phyloP scores from a whole-genome alignment of 352 stramenopile species.

The Pythium graminicola region DNA sequence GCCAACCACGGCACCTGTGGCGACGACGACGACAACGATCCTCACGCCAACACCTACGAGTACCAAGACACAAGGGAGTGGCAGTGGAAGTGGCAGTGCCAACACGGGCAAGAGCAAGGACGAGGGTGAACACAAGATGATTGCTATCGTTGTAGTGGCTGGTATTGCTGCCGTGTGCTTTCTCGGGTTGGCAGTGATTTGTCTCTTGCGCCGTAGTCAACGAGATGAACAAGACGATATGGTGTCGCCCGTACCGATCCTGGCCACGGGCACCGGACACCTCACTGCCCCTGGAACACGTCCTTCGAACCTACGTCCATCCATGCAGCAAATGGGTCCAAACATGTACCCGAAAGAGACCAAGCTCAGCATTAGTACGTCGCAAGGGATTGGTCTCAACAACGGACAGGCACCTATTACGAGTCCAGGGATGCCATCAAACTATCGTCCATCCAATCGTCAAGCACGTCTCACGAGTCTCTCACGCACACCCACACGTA shows the following conservation, averaged over 20 bases:
- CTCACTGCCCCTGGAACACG: neutral
- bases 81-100: neutral
- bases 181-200: constrained; percentile 20
- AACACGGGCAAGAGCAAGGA: neutral
- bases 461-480: constrained; percentile 10
- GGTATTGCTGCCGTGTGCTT: constrained; percentile 20
- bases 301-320: neutral
- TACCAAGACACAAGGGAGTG: neutral
- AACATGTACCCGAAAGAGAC: constrained; percentile 15
- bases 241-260: constrained; percentile 13
- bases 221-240: constrained; percentile 16
- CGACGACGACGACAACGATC: neutral
- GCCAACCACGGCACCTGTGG: neutral
- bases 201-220: constrained; percentile 20
- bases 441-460: constrained; percentile 18
- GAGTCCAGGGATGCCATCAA: constrained; percentile 14
- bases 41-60: constrained; percentile 6
- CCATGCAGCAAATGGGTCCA: constrained; percentile 11
- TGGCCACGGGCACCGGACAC: neutral
- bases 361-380: constrained; percentile 15
- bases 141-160: constrained; percentile 20
- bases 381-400: constrained; percentile 4
- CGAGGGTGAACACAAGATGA: constrained; percentile 12
- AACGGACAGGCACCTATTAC: constrained; percentile 6
- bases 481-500: constrained; percentile 10